Base-by-base conservation (phyloP, 176 grass and related monocot species). In the Eleusine indica region DNA sequence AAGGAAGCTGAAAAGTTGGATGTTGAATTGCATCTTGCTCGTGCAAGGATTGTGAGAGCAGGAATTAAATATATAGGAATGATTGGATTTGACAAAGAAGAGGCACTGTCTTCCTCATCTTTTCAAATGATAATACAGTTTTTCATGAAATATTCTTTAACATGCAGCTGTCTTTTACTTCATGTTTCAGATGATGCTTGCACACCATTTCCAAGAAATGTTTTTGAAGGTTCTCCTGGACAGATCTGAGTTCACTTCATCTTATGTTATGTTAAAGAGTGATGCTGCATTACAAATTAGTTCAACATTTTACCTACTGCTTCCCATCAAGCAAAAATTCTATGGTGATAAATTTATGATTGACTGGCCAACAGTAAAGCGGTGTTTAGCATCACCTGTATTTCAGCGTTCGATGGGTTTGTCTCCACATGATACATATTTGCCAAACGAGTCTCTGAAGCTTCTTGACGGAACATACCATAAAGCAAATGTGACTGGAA, bases 161-260 rank as follows among this genome's bases (percentile, higher is more conserved):
- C 53, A 77, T 77, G 43, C 54, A 37, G n/a, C 53, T 70, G 16
- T 57, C 13, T 78, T 81, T 35, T 29, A 64, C 25, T 64, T 82
- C 53, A 39, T 66, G 85, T 81, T 56, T 39, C 81, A 98, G 95
- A 93, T 93, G 63, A 86, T 86, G 65, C 85, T 95, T 15, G 92
- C 91, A 75, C 85, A 84, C 74, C 84, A 90, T 81, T 98, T 98
- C 73, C 95, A 98, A 89, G 95, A 95, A 88, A 93, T 95, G 90
- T 98, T 73, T 87, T 87, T 98, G 80, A 98, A 95, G 68, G 51
- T 94, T 75, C 88, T 98, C 63, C 69, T 98, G 30, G 92, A 98
- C 76, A 85, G 95, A 91, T 87, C 88, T 65, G 87, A 95, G 67
- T 98, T 93, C 71, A 77, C 21, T 83, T 84, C 77, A 64, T 84